Evolutionary conservation across 2,329 filamentous ascomycete genomes (phyloP), one percentile per base, ranked within the genome.

Genomic region (Stromatinia cepivora): DNA sequence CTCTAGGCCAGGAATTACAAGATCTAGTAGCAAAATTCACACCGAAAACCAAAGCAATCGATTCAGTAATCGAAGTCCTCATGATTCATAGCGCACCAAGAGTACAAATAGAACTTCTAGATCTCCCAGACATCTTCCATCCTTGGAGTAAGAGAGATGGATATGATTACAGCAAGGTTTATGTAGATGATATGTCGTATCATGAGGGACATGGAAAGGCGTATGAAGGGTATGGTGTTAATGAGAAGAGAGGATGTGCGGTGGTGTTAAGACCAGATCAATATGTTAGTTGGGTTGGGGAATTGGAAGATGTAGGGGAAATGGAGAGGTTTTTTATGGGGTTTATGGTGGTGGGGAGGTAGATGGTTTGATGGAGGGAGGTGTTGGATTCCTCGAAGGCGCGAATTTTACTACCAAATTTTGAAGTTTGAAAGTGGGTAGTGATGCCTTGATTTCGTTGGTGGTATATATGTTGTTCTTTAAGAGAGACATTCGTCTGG

Each of bases 191-290:
- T 54, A 75, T 80, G 54, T 82, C 81, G 50, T 85, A 87, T 75
- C 82, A 87, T 71, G 83, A 87, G 74, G 84, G 84, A 0, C 78
- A 83, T 66, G 84, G 84, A 0, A 73, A 81, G 11, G 81, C 82
- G 0, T 87, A 91, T 74, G 80, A 84, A 69, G 82, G 82, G 4
- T 89, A 88, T 69, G 89, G 88, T 0, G 81, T 92, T 1, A 82
- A 87, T 72, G 76, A 73, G 25, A 80, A 84, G 66, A 78, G 79
- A 28, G 89, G 90, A 0, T 87, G 86, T 71, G 79, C 88, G 5
- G 84, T 90, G 0, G 80, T 89, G 1, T 80, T 88, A 2, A 79
- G 90, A 62, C 90, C 90, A 3, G 90, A 92, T 80, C 88, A 90
- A 76, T 88, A 92, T 78, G 84, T 92, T 45, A 83, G 80, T 0